Conservation (phyloP, 208 protist genomes). For the Crithidia fasciculata region DNA sequence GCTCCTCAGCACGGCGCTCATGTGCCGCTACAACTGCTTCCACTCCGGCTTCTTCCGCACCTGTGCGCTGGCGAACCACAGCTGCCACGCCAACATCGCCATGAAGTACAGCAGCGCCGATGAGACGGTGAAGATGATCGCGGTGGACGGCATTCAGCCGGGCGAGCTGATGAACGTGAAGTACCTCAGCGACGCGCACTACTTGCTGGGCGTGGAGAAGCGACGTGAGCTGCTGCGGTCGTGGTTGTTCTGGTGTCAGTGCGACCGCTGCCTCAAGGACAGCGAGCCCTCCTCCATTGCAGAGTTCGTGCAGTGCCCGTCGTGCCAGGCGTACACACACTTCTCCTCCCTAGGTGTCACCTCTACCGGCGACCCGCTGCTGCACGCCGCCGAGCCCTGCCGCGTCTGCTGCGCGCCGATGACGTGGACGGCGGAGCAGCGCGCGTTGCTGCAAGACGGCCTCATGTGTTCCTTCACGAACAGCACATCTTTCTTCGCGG, state of each 20-base stretch:
- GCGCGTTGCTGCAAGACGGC: constrained; percentile 23
- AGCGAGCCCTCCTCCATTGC: constrained; percentile 41
- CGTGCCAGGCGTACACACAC: constrained; percentile 59
- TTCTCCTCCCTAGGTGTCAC: constrained; percentile 39
- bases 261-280: constrained; percentile 66
- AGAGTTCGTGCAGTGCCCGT: constrained; percentile 65
- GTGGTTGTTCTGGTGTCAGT: constrained; percentile 89
- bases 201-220: constrained; percentile 79
- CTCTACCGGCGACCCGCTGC: constrained; percentile 31
- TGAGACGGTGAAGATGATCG: constrained; percentile 78
- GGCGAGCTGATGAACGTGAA: constrained; percentile 89
- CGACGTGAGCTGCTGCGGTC: constrained; percentile 77
- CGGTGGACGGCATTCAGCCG: constrained; percentile 62
- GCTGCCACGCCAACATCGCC: constrained; percentile 86
- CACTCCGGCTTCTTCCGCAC: constrained; percentile 86
- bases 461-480: constrained; percentile 39
- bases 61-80: constrained; percentile 89
- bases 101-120: constrained; percentile 80
- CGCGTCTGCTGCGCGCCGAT: constrained; percentile 30
- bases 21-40: constrained; percentile 91
- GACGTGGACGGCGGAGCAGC: constrained; percentile 35
- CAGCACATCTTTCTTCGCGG: constrained; percentile 27
- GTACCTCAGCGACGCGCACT: constrained; percentile 86
- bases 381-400: constrained; percentile 29
- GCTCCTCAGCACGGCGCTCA: constrained; percentile 66